These are phyloP conservation scores for Xylariaceae sp. DNA, from an alignment of 2,329 filamentous ascomycete genomes.

Conservation along the genomic window DNA sequence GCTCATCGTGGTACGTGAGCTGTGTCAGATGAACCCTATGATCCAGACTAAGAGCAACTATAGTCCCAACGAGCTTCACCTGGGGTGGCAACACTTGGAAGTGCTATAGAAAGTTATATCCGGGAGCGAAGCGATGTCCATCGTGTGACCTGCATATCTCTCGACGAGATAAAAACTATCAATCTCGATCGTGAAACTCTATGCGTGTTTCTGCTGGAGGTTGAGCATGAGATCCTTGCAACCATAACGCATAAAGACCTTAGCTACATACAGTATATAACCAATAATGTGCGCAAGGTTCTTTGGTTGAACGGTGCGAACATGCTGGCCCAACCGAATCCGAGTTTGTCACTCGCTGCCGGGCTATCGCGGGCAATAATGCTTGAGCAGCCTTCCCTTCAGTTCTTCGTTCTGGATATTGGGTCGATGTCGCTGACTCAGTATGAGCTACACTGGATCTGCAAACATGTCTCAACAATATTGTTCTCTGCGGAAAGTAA, in stretches of 20 bases:
- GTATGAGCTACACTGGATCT: no score
- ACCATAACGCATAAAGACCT: background rate
- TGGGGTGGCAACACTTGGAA: no score
- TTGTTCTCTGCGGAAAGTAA: background rate
- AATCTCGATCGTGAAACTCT: background rate
- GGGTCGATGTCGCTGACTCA: background rate
- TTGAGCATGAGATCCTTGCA: conserved; percentile 1
- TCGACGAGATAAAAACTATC: background rate
- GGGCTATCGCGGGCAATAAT: conserved; percentile 9
- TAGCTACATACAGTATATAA: background rate
- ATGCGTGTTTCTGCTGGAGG: conserved; percentile 5
- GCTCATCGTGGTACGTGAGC: no score
- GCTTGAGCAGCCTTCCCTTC: conserved; percentile 11
- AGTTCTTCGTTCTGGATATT: conserved; percentile 7
- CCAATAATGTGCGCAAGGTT: background rate
- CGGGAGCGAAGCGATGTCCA: no score
- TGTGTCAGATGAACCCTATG: no score
- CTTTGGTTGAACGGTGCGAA: conserved; percentile 5
- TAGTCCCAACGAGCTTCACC: no score
- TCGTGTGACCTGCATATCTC: no score
- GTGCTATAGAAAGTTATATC: no score
- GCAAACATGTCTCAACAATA: background rate
- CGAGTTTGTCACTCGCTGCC: conserved; percentile 2
- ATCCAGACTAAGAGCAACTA: no score
- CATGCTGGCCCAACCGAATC: background rate